phyloP scores from a whole-genome alignment of 257 asterid species.

The Cynanchum wilfordii region DNA sequence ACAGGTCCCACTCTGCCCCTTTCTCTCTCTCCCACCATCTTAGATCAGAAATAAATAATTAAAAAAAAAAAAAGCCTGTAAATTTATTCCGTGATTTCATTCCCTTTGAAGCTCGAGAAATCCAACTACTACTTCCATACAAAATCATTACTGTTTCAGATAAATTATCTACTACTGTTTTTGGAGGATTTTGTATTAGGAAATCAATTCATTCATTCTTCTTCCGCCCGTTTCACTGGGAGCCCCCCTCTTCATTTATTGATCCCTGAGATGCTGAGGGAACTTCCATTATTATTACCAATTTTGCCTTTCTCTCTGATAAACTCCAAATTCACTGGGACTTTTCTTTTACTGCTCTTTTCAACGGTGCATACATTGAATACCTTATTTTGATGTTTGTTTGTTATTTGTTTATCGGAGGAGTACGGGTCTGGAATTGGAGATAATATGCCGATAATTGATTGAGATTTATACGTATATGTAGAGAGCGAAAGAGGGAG shows the following conservation, averaged over 20 bases:
- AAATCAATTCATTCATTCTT: background rate
- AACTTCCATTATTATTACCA: background rate
- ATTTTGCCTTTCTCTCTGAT: background rate
- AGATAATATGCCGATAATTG: conserved; percentile 6
- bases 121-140: background rate
- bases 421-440: conserved; percentile 4
- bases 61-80: background rate
- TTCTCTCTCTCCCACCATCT: background rate
- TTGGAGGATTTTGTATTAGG: too few relatives aligned
- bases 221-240: background rate
- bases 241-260: too few relatives aligned
- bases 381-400: background rate
- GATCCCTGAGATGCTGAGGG: background rate
- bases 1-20: background rate
- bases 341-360: background rate
- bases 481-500: background rate
- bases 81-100: conserved; percentile 16
- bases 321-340: background rate
- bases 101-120: background rate
- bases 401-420: background rate
- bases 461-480: background rate
- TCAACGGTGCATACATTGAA: background rate
- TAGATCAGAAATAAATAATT: too few relatives aligned
- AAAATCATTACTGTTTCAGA: background rate
- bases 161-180: background rate